Percentiles rank a stretch among this genome's conserved stretches.
Evolutionary conservation across 495 filamentous ascomycete species (phyloP).

Genomic region (Daldinia concentrica): DNA sequence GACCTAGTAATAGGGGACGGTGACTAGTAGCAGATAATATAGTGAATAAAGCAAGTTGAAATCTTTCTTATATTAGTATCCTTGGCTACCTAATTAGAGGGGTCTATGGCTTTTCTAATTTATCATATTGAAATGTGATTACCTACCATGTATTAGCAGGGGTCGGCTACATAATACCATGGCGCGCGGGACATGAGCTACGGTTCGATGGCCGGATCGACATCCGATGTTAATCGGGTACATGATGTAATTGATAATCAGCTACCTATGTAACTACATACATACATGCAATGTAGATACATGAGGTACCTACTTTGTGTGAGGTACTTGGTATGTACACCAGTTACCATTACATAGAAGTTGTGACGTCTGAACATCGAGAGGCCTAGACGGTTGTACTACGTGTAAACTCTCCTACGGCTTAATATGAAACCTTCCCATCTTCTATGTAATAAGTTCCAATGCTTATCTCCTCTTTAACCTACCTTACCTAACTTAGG

Average conservation of each 20-base stretch:
- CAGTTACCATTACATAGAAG: conserved; percentile 2
- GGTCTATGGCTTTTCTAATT: background rate
- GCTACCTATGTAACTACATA: background rate
- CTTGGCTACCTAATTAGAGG: background rate
- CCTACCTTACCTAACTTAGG: too few relatives aligned
- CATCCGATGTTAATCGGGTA: background rate
- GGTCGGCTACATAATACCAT: background rate
- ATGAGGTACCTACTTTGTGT: conserved; percentile 2
- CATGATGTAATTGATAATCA: conserved; percentile 19
- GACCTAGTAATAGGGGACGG: conserved; percentile 52
- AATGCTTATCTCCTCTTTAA: too few relatives aligned
- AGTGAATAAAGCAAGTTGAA: conserved; percentile 41
- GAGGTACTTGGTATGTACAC: conserved; percentile 11
- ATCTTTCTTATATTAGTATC: conserved; percentile 28
- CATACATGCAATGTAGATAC: too few relatives aligned
- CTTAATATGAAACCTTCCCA: background rate
- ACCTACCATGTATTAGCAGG: background rate
- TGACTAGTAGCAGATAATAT: conserved; percentile 43
- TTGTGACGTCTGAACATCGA: conserved; percentile 15
- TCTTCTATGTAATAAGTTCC: background rate
- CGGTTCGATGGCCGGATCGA: background rate
- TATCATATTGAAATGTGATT: background rate
- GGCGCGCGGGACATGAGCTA: conserved; percentile 16
- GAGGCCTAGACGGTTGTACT: background rate
- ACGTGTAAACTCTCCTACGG: background rate